Evolutionary conservation across 352 stramenopile genomes (phyloP), one percentile per base, ranked within the genome.

Genomic region (Globisporangium spiculum): DNA sequence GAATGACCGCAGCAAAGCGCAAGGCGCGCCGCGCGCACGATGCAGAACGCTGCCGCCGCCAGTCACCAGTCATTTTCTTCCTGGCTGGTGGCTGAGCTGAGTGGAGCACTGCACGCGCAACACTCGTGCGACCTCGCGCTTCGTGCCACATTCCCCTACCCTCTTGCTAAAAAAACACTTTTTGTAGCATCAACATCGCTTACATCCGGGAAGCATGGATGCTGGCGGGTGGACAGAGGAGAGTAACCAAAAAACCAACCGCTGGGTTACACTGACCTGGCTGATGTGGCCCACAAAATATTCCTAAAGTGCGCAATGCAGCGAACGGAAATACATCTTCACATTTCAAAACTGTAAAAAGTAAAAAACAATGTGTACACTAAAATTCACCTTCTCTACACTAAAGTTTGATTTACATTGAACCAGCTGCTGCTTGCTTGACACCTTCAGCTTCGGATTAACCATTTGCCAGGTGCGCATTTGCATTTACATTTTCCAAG

Each of bases 1-100:
- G 83, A 90, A 91, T 88, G 81, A 72, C 30, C 16, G 7, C 64
- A 26, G 5, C 10, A 46, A 24, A 60, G 54, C 63, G 36, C 54
- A 26, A 24, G 24, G 63, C 41, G 38, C 14, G 5, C 5, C 5
- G 6, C 44, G 18, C 44, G 6, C 44, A 12, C 41, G 26, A 34
- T 20, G 46, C 26, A 48, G 22, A 65, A 41, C 22, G 12, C 24
- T 16, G 58, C 14, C 36, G 2, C 58, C 22, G 18, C 30, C 56
- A 30, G 32, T 46, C 56, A 61, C 56, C 56, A 61, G 20, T 61
- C 56, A 61, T 61, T 61, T 48, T 48, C 30, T 22, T 7, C 30
- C 30, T 52, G 5, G 5, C 44, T 22, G 18, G 18, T 22, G 44
- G 16, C 22, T 20, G 16, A 59, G 20, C 26, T 41, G 16, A 46